Percentiles rank a stretch among this genome's conserved stretches.
These are phyloP conservation scores for Populus alba DNA, from an alignment of 345 rosid genomes.

Conservation along the genomic window DNA sequence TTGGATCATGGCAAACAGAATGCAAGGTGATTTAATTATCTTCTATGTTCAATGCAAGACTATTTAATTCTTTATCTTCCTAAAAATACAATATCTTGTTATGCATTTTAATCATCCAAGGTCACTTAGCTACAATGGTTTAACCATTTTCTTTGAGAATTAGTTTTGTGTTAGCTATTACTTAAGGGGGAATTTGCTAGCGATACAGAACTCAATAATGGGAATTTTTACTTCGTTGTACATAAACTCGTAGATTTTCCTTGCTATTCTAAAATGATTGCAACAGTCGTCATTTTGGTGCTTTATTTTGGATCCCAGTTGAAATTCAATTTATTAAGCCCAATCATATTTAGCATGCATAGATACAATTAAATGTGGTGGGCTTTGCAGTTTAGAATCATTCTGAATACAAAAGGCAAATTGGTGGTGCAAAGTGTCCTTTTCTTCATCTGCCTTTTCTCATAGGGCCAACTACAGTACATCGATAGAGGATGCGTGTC, in stretches of 20 bases:
- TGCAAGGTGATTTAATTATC: conserved; percentile 52
- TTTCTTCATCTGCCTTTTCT: neutral
- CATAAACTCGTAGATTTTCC: neutral
- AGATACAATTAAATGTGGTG: neutral
- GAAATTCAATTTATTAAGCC: neutral
- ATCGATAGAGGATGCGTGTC: neutral
- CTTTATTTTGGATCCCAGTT: neutral
- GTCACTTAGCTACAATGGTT: neutral
- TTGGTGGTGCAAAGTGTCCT: neutral
- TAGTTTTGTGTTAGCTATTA: neutral
- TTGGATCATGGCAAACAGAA: conserved; percentile 88
- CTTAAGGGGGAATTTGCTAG: neutral
- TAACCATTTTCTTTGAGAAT: neutral
- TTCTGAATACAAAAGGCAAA: neutral
- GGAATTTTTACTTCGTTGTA: neutral
- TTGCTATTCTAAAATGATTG: neutral
- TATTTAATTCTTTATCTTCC: neutral
- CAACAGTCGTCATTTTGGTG: neutral
- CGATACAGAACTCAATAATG: neutral
- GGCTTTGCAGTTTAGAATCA: neutral
- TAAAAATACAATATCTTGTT: neutral
- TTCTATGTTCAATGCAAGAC: neutral
- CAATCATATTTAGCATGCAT: neutral
- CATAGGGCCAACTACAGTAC: neutral
- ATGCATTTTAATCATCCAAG: neutral